Conservation (phyloP, 805 yeast genomes). For the Ogataea polymorpha region DNA sequence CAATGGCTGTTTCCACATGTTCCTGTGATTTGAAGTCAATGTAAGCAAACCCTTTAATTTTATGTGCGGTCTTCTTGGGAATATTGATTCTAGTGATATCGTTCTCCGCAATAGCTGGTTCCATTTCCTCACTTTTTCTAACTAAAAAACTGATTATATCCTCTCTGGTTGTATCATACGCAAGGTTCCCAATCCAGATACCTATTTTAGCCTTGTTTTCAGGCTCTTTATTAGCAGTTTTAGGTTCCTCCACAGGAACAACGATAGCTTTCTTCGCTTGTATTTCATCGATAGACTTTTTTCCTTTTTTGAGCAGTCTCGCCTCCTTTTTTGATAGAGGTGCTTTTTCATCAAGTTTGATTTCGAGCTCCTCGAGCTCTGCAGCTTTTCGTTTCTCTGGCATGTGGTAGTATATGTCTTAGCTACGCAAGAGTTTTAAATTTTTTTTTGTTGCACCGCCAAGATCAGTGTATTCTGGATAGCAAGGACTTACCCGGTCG, state of each 20-base stretch:
- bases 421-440: background rate
- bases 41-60: conserved; percentile 85
- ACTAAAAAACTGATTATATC: conserved; percentile 65
- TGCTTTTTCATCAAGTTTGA: conserved; percentile 63
- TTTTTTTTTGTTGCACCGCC: conserved; percentile 11
- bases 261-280: conserved; percentile 37
- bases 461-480: background rate
- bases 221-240: conserved; percentile 1
- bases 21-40: conserved; percentile 67
- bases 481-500: conserved; percentile 2
- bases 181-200: conserved; percentile 92
- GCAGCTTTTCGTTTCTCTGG: conserved; percentile 34
- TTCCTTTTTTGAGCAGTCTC: conserved; percentile 77
- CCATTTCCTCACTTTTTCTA: conserved; percentile 36
- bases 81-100: conserved; percentile 75
- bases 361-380: conserved; percentile 56
- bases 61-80: conserved; percentile 67
- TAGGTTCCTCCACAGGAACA: conserved; percentile 7
- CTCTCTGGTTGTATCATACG: conserved; percentile 78
- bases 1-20: conserved; percentile 60
- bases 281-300: conserved; percentile 56
- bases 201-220: conserved; percentile 39
- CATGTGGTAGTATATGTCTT: background rate
- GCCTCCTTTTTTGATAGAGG: conserved; percentile 92
- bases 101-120: conserved; percentile 40